A percentile compares a stretch with the other conserved stretches of the same genome.
phyloP scores from a whole-genome alignment of 805 yeast species.

The Candida stauntonica region DNA sequence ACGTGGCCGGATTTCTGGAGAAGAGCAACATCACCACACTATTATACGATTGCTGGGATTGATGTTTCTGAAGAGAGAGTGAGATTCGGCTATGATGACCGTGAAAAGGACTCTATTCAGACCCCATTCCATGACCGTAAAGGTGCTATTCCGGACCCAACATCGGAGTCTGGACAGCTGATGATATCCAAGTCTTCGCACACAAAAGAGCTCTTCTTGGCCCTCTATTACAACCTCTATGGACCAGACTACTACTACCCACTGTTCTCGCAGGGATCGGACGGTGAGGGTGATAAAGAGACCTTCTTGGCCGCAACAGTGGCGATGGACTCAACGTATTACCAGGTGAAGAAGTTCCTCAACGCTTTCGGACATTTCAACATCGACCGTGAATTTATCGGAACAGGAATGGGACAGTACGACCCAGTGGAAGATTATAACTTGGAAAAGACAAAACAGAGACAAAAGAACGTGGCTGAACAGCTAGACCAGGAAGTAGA shows the following conservation, averaged over 20 bases:
- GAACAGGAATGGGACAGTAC: slow-evolving; percentile 61
- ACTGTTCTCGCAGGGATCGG: slow-evolving; percentile 51
- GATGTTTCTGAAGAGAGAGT: slow-evolving; percentile 37
- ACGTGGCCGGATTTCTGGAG: slow-evolving; percentile 91
- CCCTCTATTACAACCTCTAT: slow-evolving; percentile 55
- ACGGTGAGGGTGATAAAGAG: slow-evolving; percentile 56
- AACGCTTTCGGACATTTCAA: slow-evolving; percentile 53
- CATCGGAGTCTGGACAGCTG: slow-evolving; percentile 64
- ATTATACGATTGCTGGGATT: slow-evolving; percentile 64
- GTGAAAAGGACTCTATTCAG: slow-evolving; percentile 30
- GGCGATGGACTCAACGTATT: slow-evolving; percentile 54
- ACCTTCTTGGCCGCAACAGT: slow-evolving; percentile 58
- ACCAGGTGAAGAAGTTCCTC: slow-evolving; percentile 53
- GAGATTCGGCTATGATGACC: slow-evolving; percentile 36
- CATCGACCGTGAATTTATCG: slow-evolving; percentile 37
- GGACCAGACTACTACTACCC: slow-evolving; percentile 59
- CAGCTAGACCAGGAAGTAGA: slow-evolving; percentile 17
- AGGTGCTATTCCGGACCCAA: slow-evolving; percentile 57
- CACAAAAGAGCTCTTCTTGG: slow-evolving; percentile 47
- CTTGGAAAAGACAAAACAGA: slow-evolving; percentile 25
- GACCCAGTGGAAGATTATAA: slow-evolving; percentile 52
- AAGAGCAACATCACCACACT: slow-evolving; percentile 71
- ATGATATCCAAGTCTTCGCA: slow-evolving; percentile 53
- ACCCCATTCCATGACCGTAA: slow-evolving; percentile 54
- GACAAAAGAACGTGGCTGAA: slow-evolving; percentile 13